Evolutionary conservation across 2,329 filamentous ascomycete species (phyloP).

Genomic region (Blastomyces parvus): DNA sequence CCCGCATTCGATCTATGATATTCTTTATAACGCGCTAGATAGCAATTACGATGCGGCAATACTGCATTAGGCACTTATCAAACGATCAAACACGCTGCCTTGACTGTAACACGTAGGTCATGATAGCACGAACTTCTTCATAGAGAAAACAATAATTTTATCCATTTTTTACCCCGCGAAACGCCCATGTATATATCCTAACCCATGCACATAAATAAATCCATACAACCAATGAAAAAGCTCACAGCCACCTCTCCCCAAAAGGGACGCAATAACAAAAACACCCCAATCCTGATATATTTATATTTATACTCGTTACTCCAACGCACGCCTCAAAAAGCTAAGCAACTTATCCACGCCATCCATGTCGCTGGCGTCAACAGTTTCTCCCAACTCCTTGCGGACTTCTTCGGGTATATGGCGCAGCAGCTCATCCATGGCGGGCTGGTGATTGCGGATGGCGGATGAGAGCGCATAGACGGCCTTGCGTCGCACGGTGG

Average conservation of each 20-base stretch:
- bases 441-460: slow-evolving; percentile 81
- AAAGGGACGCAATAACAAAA: background rate
- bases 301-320: background rate
- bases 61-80: background rate
- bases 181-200: background rate
- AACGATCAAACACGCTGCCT: background rate
- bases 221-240: background rate
- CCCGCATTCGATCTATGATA: background rate
- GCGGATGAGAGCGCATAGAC: slow-evolving; percentile 79
- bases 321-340: slow-evolving; percentile 42
- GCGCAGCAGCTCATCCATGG: slow-evolving; percentile 55
- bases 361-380: slow-evolving; percentile 85
- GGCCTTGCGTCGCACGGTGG: slow-evolving; percentile 70
- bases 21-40: background rate
- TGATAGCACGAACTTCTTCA: too few relatives aligned
- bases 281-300: background rate
- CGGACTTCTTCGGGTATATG: slow-evolving; percentile 53
- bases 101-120: too few relatives aligned
- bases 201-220: background rate
- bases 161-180: background rate
- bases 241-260: background rate
- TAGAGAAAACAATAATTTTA: background rate
- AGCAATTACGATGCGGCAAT: background rate
- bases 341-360: slow-evolving; percentile 67
- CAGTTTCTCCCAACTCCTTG: slow-evolving; percentile 52